phyloP scores from a whole-genome alignment of 2,329 filamentous ascomycete genomes.

The Sphaerostilbella broomeana region DNA sequence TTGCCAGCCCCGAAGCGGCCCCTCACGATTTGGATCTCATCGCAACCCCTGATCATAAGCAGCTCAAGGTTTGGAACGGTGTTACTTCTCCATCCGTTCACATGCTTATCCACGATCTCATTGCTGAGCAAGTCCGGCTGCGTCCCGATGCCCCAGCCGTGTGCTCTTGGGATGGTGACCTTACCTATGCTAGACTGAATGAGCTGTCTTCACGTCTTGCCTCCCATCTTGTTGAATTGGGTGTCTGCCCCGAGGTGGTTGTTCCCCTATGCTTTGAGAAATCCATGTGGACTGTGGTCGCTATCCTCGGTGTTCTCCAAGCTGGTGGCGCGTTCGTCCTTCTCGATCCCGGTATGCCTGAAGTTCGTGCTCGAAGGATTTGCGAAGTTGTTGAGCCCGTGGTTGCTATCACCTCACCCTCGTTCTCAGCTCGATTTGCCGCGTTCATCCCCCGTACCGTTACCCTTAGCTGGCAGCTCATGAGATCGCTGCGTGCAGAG shows the following conservation, averaged over 20 bases:
- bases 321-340: conserved; percentile 22
- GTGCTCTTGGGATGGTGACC: conserved; percentile 19
- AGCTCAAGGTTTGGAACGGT: conserved; percentile 14
- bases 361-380: too few relatives aligned
- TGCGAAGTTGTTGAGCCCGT: too few relatives aligned
- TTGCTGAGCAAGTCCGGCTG: conserved; percentile 8
- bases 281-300: conserved; percentile 17
- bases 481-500: too few relatives aligned
- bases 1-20: neutral
- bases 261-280: conserved; percentile 26
- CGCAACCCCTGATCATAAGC: neutral
- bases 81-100: conserved; percentile 13
- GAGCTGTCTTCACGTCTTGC: conserved; percentile 31
- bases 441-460: too few relatives aligned
- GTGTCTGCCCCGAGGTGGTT: conserved; percentile 21
- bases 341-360: conserved; percentile 6
- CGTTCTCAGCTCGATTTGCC: too few relatives aligned
- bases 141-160: conserved; percentile 10
- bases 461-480: too few relatives aligned
- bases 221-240: conserved; percentile 15
- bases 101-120: conserved; percentile 14
- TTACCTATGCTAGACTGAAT: neutral
- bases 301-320: conserved; percentile 22
- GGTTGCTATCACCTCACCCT: too few relatives aligned
- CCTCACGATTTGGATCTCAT: neutral